Conservation (phyloP, 331 rosid species). For the Telfairia occidentalis region DNA sequence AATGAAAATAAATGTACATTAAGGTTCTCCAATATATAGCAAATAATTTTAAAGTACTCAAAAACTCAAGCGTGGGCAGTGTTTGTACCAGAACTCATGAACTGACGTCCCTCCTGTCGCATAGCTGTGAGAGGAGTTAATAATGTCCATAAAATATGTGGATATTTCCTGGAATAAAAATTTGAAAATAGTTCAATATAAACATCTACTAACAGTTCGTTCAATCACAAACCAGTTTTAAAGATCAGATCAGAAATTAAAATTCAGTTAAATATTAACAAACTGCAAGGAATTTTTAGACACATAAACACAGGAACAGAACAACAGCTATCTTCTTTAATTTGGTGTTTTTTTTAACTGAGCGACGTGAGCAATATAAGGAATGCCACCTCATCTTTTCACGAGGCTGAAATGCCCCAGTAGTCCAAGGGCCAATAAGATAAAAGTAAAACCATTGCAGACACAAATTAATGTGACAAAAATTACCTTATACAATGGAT, state of each 20-base stretch:
- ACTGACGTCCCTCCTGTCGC: slow-evolving; percentile 96
- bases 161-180: slow-evolving; percentile 40
- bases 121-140: slow-evolving; percentile 74
- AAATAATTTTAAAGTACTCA: not conserved
- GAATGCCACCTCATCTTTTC: too few relatives aligned
- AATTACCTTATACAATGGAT: slow-evolving; percentile 70
- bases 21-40: not conserved
- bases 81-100: slow-evolving; percentile 54
- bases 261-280: not conserved
- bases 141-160: slow-evolving; percentile 52
- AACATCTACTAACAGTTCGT: not conserved
- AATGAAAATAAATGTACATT: not conserved
- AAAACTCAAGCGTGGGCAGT: not conserved
- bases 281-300: not conserved
- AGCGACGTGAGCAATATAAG: too few relatives aligned
- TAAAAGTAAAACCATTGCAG: not conserved
- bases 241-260: not conserved
- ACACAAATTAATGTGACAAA: not conserved
- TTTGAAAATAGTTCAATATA: not conserved
- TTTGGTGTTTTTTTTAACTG: too few relatives aligned
- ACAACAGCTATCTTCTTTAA: not conserved
- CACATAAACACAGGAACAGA: not conserved
- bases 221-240: not conserved
- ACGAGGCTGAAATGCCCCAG: too few relatives aligned
- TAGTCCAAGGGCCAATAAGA: too few relatives aligned